Evolutionary conservation across 2,329 filamentous ascomycete species (phyloP), one percentile per base, ranked within the genome.

Genomic region (Alternaria sp.): DNA sequence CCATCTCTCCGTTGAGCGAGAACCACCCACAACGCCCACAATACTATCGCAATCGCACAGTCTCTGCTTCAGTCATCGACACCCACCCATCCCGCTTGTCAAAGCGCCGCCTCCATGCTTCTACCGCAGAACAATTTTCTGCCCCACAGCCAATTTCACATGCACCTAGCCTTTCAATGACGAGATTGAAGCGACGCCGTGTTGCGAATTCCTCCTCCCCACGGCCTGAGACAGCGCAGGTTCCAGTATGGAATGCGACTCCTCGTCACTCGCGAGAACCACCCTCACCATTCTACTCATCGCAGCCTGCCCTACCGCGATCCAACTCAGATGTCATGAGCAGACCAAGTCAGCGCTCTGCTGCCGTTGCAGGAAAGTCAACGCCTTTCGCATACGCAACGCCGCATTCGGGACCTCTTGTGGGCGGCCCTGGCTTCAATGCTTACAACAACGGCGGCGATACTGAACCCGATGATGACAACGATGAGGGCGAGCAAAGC

Each of bases 321-420:
- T 67, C 75, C 7, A 72, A 68, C 42, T 77, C 74, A 7, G 75
- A 77, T 49, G 59, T 70, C n/a, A 67, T 64, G 61, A 81, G 79
- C 78, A 30, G 86, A 78, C 72, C 72, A 18, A 56, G 83, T 78
- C 48, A 86, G 78, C 69, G 74, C n/a, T 75, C 71, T 41, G 56
- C 65, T 9, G 66, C 68, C 30, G 55, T 70, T 75, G 61, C 64
- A 4, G 69, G 71, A 58, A 67, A 77, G 70, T 59, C 85, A 0
- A 90, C 89, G 0, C 83, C 83, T 2, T 88, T 88, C 65, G 88
- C 88, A n/a, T 93, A 93, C 70, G 89, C 90, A 3, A 94, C 91
- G 0, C 91, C 91, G 0, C 84, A 89, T 72, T 93, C 90, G 70
- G 75, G 76, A 0, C 71, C 71, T 1, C 70, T 78, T 38, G 51